Evolutionary conservation across 2,329 filamentous ascomycete species (phyloP).

Genomic region (Plenodomus lindquistii): DNA sequence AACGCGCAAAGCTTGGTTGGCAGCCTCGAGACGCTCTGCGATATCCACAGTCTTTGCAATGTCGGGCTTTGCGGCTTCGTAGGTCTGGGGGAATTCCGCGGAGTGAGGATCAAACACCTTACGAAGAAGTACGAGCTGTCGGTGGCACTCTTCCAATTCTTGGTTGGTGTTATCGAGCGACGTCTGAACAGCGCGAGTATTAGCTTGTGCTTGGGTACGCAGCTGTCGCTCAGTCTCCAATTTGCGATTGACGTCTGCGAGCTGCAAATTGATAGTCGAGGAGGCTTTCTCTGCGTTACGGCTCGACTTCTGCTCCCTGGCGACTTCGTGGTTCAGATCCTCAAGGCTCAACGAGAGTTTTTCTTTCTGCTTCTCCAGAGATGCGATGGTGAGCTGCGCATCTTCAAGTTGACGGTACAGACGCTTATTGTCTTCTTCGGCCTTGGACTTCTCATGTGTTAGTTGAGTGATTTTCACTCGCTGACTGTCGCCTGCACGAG

Average conservation of each 20-base stretch:
- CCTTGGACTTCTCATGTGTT: conserved; percentile 78
- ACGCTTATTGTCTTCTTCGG: conserved; percentile 81
- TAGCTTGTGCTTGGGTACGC: conserved; percentile 81
- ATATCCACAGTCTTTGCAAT: conserved; percentile 71
- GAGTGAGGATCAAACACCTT: conserved; percentile 83
- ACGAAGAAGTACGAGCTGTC: conserved; percentile 79
- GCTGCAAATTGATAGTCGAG: conserved; percentile 76
- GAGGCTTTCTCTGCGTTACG: conserved; percentile 88
- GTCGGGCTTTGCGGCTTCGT: conserved; percentile 72
- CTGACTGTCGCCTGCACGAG: conserved; percentile 81
- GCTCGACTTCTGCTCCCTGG: conserved; percentile 84
- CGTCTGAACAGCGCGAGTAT: conserved; percentile 77
- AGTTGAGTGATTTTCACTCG: conserved; percentile 75
- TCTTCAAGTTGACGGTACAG: conserved; percentile 85
- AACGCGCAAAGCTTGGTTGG: conserved; percentile 85
- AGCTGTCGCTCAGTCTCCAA: conserved; percentile 89
- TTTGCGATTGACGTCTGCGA: conserved; percentile 86
- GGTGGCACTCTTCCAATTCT: conserved; percentile 78
- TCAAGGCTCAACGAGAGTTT: conserved; percentile 87
- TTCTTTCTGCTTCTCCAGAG: conserved; percentile 91
- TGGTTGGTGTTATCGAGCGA: conserved; percentile 78
- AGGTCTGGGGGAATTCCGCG: conserved; percentile 64
- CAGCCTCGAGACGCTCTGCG: conserved; percentile 80
- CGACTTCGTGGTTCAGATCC: conserved; percentile 89
- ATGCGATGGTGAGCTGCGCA: conserved; percentile 77